Evolutionary conservation across 768 basidiomycete species (phyloP).

Genomic region (Sutorius australiensis): DNA sequence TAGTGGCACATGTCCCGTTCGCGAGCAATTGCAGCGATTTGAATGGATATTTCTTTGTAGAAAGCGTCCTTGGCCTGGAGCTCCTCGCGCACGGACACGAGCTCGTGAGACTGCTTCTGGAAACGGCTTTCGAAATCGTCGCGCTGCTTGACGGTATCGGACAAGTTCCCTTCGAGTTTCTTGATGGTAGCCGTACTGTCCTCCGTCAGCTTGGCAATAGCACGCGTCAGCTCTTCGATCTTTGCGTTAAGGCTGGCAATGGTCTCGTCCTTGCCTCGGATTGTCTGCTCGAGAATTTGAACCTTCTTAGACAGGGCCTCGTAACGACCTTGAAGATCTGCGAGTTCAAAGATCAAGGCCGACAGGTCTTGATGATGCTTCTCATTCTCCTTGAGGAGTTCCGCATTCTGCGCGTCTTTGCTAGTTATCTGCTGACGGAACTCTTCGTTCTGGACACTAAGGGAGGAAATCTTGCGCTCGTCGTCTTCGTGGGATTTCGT

Average conservation of each 20-base stretch:
- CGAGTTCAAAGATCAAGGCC: background rate
- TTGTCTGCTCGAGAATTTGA: too few relatives aligned
- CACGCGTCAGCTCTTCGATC: too few relatives aligned
- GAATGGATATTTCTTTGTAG: background rate
- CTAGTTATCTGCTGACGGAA: too few relatives aligned
- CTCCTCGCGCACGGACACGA: background rate
- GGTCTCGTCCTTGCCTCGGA: too few relatives aligned
- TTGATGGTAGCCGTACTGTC: too few relatives aligned
- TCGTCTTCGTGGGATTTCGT: background rate
- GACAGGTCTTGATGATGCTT: background rate
- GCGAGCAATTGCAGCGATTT: too few relatives aligned
- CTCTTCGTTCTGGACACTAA: background rate
- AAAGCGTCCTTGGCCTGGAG: background rate
- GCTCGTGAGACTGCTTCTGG: background rate
- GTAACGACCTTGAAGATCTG: background rate
- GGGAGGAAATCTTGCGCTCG: background rate
- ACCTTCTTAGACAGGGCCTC: background rate
- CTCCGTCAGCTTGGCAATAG: too few relatives aligned
- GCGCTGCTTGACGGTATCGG: too few relatives aligned
- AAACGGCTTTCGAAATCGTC: background rate
- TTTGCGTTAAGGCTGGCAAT: too few relatives aligned
- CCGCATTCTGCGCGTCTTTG: background rate
- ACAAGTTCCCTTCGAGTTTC: too few relatives aligned
- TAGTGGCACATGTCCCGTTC: too few relatives aligned
- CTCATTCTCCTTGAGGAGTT: background rate